A percentile compares a stretch with the other conserved stretches of the same genome.
Conservation (phyloP, 2,329 filamentous ascomycete genomes). For the Alternaria sp. region DNA sequence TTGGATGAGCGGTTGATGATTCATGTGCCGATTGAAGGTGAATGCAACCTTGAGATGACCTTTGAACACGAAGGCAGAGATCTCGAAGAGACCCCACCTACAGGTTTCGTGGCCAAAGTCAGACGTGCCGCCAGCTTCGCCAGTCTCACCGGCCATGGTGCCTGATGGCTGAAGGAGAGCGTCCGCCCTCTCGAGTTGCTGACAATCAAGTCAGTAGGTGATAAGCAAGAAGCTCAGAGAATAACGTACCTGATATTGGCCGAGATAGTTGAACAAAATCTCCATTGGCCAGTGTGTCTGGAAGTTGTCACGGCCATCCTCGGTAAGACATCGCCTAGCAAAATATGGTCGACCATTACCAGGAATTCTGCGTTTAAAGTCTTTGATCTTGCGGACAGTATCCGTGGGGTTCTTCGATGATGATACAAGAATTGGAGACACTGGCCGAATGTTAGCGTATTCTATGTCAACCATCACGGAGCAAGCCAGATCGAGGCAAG, state of each 20-base stretch:
- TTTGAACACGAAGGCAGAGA: constrained; percentile 60
- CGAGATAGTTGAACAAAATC: constrained; percentile 66
- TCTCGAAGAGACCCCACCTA: constrained; percentile 62
- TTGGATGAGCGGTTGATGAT: constrained; percentile 55
- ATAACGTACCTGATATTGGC: constrained; percentile 58
- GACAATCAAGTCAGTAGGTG: constrained; percentile 41
- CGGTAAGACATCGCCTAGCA: constrained; percentile 41
- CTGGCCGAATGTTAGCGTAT: constrained; percentile 3
- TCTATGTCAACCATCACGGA: not conserved
- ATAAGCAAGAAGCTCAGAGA: not conserved
- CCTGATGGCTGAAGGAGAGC: constrained; percentile 56
- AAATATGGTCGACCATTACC: constrained; percentile 59
- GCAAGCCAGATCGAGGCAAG: not conserved
- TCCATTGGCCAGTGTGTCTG: constrained; percentile 60
- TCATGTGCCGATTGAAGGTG: constrained; percentile 60
- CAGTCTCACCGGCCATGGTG: constrained; percentile 58
- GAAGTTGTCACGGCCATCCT: constrained; percentile 41
- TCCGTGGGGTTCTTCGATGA: constrained; percentile 52
- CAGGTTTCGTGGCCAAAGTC: constrained; percentile 57
- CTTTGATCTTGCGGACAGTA: constrained; percentile 64
- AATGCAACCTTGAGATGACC: constrained; percentile 60
- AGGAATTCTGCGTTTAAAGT: constrained; percentile 55
- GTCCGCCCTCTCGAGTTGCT: constrained; percentile 57
- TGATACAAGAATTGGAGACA: constrained; percentile 56
- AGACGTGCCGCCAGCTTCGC: constrained; percentile 56